A percentile compares a stretch with the other conserved stretches of the same genome.
Conservation (phyloP, 2,329 filamentous ascomycete genomes). For the Aspergillus sp. region DNA sequence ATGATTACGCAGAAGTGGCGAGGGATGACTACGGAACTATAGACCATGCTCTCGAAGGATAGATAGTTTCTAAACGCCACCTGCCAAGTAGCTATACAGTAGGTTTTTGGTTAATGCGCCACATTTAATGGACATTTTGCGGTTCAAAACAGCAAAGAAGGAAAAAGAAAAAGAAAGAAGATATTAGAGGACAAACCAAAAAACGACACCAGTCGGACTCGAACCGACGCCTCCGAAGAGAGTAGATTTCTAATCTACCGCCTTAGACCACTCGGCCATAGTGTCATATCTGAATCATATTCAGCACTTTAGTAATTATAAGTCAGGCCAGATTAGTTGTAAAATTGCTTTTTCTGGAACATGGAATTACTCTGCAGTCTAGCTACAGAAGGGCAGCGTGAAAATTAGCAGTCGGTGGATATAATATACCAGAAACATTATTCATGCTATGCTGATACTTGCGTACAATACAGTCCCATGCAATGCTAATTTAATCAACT, state of each 20-base stretch:
- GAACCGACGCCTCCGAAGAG: conserved; percentile 1
- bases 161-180: neutral
- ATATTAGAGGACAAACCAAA: neutral
- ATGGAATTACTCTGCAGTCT: neutral
- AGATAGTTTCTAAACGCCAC: neutral
- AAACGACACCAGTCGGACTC: conserved; percentile 1
- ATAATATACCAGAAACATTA: neutral
- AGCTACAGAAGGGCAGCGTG: too few species aligned
- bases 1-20: neutral
- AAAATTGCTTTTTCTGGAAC: too few species aligned
- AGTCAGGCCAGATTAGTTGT: too few species aligned
- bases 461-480: neutral
- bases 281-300: neutral
- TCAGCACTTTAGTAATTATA: too few species aligned
- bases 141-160: too few species aligned
- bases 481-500: neutral
- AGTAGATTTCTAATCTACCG: conserved; percentile 1
- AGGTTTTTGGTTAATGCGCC: too few species aligned
- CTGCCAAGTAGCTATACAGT: too few species aligned
- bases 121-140: too few species aligned
- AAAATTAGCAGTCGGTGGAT: too few species aligned
- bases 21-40: neutral
- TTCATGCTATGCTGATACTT: neutral
- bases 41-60: neutral
- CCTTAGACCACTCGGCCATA: conserved; percentile 1